Conservation (phyloP, 805 yeast species). For the Isabelozyma gotoi region DNA sequence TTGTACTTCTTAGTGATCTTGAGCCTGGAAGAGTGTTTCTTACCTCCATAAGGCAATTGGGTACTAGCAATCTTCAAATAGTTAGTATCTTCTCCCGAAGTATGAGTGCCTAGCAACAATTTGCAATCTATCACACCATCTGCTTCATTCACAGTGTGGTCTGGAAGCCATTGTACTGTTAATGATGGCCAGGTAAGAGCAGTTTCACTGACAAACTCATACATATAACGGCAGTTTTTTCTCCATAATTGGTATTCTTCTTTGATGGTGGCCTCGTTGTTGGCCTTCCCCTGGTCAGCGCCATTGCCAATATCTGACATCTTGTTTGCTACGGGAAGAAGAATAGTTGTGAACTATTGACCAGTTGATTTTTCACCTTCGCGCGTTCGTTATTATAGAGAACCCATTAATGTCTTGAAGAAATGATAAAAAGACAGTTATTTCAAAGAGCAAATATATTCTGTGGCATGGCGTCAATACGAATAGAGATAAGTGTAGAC, state of each 20-base stretch:
- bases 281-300: constrained; percentile 11
- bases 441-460: no score
- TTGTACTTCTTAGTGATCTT: constrained; percentile 60
- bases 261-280: constrained; percentile 45
- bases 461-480: no score
- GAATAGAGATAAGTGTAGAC: no score
- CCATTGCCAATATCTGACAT: neutral
- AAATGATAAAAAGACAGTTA: no score
- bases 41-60: constrained; percentile 44
- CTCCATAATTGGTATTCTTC: constrained; percentile 81
- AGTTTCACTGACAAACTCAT: constrained; percentile 78
- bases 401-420: neutral
- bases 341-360: no score
- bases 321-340: neutral
- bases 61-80: constrained; percentile 66
- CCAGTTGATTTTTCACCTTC: neutral
- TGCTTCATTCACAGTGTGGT: constrained; percentile 14
- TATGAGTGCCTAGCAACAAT: constrained; percentile 68
- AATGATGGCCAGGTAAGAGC: constrained; percentile 81
- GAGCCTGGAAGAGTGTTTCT: constrained; percentile 51
- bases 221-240: constrained; percentile 78
- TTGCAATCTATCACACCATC: constrained; percentile 44
- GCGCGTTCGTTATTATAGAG: no score
- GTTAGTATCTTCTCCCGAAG: constrained; percentile 66
- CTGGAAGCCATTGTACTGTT: constrained; percentile 76